Percentiles rank a stretch among this genome's conserved stretches.
phyloP scores from a whole-genome alignment of 2,329 filamentous ascomycete genomes.

The Microdochium nivale region DNA sequence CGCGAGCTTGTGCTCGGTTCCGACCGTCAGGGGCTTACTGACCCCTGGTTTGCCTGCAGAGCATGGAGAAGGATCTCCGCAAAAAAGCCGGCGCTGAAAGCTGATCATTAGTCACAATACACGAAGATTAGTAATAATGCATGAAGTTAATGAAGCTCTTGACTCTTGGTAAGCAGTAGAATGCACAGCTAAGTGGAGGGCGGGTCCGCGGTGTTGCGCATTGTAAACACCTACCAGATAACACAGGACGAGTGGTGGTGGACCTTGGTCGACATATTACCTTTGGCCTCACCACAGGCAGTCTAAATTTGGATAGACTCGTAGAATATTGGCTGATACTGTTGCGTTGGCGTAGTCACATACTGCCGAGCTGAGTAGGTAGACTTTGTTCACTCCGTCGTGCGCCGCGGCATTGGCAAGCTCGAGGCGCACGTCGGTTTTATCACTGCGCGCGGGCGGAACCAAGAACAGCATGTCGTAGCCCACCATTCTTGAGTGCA shows the following conservation, averaged over 20 bases:
- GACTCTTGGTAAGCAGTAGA: too few species aligned
- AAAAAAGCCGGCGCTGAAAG: conserved; percentile 37
- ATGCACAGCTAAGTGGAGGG: neutral
- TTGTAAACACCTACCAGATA: conserved; percentile 27
- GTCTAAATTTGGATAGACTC: conserved; percentile 43
- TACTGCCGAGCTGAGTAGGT: conserved; percentile 37
- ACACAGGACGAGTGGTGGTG: conserved; percentile 36
- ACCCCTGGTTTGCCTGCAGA: conserved; percentile 34
- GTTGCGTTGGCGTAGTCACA: conserved; percentile 39
- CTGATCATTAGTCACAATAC: neutral
- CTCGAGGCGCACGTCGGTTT: conserved; percentile 34
- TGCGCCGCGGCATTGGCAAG: conserved; percentile 34
- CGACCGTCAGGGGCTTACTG: conserved; percentile 35
- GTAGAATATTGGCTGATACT: conserved; percentile 38
- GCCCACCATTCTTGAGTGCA: conserved; percentile 28
- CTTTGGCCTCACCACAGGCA: conserved; percentile 32
- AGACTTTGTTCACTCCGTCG: conserved; percentile 33
- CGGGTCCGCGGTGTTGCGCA: too few species aligned
- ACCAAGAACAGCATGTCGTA: conserved; percentile 40
- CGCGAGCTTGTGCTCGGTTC: conserved; percentile 37
- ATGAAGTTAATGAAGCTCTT: too few species aligned
- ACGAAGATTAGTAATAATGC: too few species aligned
- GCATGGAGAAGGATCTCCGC: conserved; percentile 39
- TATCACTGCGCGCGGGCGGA: conserved; percentile 35
- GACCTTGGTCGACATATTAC: conserved; percentile 25